Base-by-base conservation (phyloP, 352 stramenopile genomes). In the Phytophthora crassamura region DNA sequence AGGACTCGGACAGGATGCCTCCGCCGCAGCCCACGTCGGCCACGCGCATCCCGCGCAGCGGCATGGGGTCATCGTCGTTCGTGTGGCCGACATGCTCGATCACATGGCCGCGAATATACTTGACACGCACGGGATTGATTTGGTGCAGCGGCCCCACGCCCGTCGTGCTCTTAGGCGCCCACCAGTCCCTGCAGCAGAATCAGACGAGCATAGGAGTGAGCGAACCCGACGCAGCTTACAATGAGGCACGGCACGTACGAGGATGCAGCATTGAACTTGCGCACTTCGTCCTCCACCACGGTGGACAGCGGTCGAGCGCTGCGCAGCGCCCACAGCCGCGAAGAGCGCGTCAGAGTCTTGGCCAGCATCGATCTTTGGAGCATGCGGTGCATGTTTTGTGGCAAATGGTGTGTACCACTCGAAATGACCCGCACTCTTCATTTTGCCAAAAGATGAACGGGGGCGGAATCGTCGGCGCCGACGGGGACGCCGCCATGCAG, bases 101-200 rank as follows among this genome's bases (percentile, higher is more conserved):
- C 47, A 79, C 74, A 15, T 91, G 77, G 25, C 63, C 76, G 33
- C 88, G 88, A 45, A 95, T 94, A 74, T 94, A 94, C 65, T 88
- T 85, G 59, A 94, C 86, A 18, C 88, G 86, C 61, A 93, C 86
- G 16, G 84, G 84, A 43, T 95, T 95, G 25, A 95, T 64, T 62
- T 94, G 82, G 54, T 95, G 88, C 67, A 95, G 64, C 50, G 84
- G 74, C 0, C 86, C 86, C 16, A 95, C 84, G 46, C 88, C 86
- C 25, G 76, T 90, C 60, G 74, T 87, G 72, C 83, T 92, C 48
- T 80, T 70, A 0, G 88, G 88, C 10, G 80, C 67, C 88, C 88
- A 95, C 88, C 88, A 95, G 57, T 95, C 86, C 5, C 88, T 95
- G 58, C 30, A 69, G 16, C n/a, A 11, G 56, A 36, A 48, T 20